Conservation (phyloP, 495 filamentous ascomycete species). For the Talaromyces wortmannii region DNA sequence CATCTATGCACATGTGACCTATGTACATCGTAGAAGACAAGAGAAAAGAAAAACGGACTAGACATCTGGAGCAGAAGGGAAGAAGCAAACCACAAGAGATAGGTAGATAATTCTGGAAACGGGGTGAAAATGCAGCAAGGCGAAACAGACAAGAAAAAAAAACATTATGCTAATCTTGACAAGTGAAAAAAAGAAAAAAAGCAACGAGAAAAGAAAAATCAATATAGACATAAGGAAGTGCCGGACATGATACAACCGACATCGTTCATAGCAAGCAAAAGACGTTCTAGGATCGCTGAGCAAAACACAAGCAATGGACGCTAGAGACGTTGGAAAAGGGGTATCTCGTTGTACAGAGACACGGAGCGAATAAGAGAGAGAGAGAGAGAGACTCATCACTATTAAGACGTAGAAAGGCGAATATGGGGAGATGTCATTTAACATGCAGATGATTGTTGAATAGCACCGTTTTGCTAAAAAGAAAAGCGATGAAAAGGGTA, state of each 20-base stretch:
- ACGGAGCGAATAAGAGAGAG: no score
- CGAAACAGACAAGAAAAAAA: neutral
- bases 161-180: neutral
- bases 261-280: neutral
- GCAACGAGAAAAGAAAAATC: neutral
- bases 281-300: slow-evolving; percentile 5
- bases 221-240: neutral
- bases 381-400: neutral
- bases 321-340: slow-evolving; percentile 2
- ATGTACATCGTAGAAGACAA: neutral
- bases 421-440: neutral
- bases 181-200: neutral
- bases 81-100: no score
- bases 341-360: slow-evolving; percentile 1
- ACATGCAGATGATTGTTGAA: neutral
- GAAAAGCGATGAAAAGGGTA: neutral
- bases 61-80: no score
- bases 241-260: neutral
- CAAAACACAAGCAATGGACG: neutral
- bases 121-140: neutral
- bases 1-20: neutral
- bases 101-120: neutral
- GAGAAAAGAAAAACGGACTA: neutral
- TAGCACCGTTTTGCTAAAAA: neutral
- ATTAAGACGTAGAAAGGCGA: neutral